These are phyloP conservation scores for Tanozyma kutaoensis DNA, from an alignment of 805 yeast genomes.

Conservation along the genomic window DNA sequence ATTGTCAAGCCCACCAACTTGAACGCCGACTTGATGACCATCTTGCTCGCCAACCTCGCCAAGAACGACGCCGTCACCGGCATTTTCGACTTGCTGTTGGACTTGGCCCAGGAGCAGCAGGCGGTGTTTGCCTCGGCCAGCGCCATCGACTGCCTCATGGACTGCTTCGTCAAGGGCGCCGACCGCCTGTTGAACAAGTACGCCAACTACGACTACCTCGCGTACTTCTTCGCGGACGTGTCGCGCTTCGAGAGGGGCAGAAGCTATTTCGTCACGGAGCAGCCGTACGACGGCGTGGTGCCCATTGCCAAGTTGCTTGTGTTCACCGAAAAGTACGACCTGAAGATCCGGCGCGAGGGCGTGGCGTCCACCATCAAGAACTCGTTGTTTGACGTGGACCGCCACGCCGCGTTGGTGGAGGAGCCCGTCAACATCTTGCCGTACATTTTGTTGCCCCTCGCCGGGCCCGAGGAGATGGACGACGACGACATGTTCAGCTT, in stretches of 20 bases:
- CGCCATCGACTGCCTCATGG: conserved; percentile 73
- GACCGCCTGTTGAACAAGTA: conserved; percentile 57
- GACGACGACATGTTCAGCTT: conserved; percentile 77
- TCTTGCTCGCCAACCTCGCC: conserved; percentile 75
- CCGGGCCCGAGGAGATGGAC: conserved; percentile 63
- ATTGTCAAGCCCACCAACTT: conserved; percentile 43
- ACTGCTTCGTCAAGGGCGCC: conserved; percentile 76
- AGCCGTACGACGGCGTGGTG: conserved; percentile 59
- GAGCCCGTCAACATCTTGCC: conserved; percentile 65
- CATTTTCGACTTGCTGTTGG: conserved; percentile 27
- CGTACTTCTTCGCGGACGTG: conserved; percentile 82
- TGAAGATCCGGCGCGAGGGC: conserved; percentile 77
- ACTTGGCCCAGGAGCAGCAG: conserved; percentile 23
- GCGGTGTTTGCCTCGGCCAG: conserved; percentile 38
- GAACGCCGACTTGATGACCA: conserved; percentile 72
- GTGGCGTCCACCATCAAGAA: conserved; percentile 89
- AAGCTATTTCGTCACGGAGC: conserved; percentile 59
- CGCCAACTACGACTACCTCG: conserved; percentile 71
- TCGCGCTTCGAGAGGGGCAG: conserved; percentile 70
- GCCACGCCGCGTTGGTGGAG: conserved; percentile 46
- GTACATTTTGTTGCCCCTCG: conserved; percentile 68
- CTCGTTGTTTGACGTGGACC: conserved; percentile 64
- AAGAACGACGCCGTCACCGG: conserved; percentile 53
- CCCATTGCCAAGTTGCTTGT: conserved; percentile 74
- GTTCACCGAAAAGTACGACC: conserved; percentile 70